A percentile compares a stretch with the other conserved stretches of the same genome.
Evolutionary conservation across 2,329 filamentous ascomycete genomes (phyloP).

Genomic region (Beauveria varroae): DNA sequence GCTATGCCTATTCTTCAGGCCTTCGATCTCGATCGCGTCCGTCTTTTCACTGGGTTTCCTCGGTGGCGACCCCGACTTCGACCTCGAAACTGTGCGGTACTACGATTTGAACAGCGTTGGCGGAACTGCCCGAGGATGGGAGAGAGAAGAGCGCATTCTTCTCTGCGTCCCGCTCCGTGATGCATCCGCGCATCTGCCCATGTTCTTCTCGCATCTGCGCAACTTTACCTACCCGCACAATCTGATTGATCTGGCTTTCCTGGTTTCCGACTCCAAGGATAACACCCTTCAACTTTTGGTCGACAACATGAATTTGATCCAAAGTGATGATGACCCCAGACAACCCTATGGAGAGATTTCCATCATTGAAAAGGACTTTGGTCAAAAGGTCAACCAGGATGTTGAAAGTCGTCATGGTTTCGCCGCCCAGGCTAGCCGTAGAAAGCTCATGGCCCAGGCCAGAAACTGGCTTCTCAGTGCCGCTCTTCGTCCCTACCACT

Average conservation of each 20-base stretch:
- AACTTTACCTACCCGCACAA: slow-evolving; percentile 98
- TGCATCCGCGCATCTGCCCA: slow-evolving; percentile 81
- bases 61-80: slow-evolving; percentile 58
- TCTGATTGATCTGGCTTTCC: slow-evolving; percentile 89
- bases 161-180: slow-evolving; percentile 92
- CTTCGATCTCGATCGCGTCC: slow-evolving; percentile 54
- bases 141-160: slow-evolving; percentile 89
- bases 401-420: slow-evolving; percentile 97
- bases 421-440: slow-evolving; percentile 83
- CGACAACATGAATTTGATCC: slow-evolving; percentile 67
- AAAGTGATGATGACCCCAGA: slow-evolving; percentile 69
- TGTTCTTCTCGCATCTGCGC: slow-evolving; percentile 97
- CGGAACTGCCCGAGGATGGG: slow-evolving; percentile 89
- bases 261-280: slow-evolving; percentile 97
- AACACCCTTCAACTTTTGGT: slow-evolving; percentile 71
- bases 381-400: slow-evolving; percentile 94
- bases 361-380: slow-evolving; percentile 98
- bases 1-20: slow-evolving; percentile 69
- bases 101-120: slow-evolving; percentile 91
- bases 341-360: slow-evolving; percentile 92
- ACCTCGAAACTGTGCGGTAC: slow-evolving; percentile 92
- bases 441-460: slow-evolving; percentile 97
- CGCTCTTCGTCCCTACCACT: slow-evolving; percentile 87
- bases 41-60: slow-evolving; percentile 63
- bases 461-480: slow-evolving; percentile 95